A percentile compares a stretch with the other conserved stretches of the same genome.
Conservation (phyloP, 495 filamentous ascomycete species). For the Baudoinia panamericana region DNA sequence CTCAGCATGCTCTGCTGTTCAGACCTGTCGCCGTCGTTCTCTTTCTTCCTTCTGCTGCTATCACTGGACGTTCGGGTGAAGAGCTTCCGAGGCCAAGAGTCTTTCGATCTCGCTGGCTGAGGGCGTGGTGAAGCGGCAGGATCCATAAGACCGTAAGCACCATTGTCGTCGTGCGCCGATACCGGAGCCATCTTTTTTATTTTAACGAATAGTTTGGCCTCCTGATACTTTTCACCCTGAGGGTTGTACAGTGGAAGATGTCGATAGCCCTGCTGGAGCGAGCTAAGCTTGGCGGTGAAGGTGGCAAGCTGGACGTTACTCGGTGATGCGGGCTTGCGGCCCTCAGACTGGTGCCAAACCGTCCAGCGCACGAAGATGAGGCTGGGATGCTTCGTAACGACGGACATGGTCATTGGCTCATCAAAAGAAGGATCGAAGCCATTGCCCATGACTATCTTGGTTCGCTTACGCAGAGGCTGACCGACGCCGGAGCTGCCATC, state of each 20-base stretch:
- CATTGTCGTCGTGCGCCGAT: slow-evolving; percentile 7
- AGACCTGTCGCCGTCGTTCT: too few species aligned
- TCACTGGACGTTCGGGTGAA: slow-evolving; percentile 16
- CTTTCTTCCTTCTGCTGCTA: not conserved
- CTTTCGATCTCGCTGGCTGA: not conserved
- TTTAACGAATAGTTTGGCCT: slow-evolving; percentile 85
- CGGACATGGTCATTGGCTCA: slow-evolving; percentile 55
- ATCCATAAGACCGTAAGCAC: not conserved
- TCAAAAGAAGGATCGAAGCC: slow-evolving; percentile 85
- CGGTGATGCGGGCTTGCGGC: slow-evolving; percentile 39
- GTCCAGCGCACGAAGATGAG: slow-evolving; percentile 88
- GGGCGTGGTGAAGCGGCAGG: not conserved
- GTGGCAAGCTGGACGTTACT: slow-evolving; percentile 56
- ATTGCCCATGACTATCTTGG: slow-evolving; percentile 66
- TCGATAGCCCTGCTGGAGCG: slow-evolving; percentile 86
- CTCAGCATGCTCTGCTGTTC: slow-evolving; percentile 2
- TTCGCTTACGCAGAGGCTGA: slow-evolving; percentile 63
- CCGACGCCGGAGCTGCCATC: slow-evolving; percentile 59
- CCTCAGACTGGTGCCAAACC: slow-evolving; percentile 70
- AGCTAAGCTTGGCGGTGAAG: slow-evolving; percentile 83
- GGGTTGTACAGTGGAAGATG: slow-evolving; percentile 85
- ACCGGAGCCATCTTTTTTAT: slow-evolving; percentile 47
- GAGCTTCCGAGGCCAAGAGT: slow-evolving; percentile 9
- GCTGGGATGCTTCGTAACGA: slow-evolving; percentile 83
- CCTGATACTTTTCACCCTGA: slow-evolving; percentile 80